phyloP scores from a whole-genome alignment of 345 rosid species.

The Theobroma cacao region DNA sequence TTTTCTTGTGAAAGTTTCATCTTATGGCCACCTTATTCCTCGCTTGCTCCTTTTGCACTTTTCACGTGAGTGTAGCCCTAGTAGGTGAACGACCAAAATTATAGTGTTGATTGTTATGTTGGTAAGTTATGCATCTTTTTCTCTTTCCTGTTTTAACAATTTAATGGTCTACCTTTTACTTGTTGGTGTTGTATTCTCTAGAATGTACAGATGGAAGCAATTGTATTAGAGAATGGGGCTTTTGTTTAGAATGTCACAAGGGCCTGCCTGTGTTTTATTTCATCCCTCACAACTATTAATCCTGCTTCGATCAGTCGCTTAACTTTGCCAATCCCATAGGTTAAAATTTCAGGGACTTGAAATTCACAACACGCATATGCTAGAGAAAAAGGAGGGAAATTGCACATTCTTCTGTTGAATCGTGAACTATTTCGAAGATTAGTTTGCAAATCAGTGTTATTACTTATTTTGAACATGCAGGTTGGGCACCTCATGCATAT shows the following conservation, averaged over 20 bases:
- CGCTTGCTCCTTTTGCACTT: too few relatives aligned
- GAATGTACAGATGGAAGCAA: too few relatives aligned
- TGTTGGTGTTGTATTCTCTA: neutral
- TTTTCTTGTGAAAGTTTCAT: too few relatives aligned
- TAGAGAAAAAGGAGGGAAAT: neutral
- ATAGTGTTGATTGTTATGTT: neutral
- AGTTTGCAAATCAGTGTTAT: neutral
- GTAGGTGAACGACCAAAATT: neutral
- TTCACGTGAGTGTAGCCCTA: neutral
- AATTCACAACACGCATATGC: neutral
- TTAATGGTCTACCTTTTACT: neutral
- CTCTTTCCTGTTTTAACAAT: neutral
- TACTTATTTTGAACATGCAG: conserved; percentile 11
- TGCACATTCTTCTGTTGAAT: too few relatives aligned
- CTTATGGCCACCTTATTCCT: too few relatives aligned
- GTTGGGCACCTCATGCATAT: conserved; percentile 64
- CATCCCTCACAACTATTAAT: neutral
- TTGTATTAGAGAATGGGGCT: neutral
- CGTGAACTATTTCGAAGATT: neutral
- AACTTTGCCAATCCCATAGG: neutral
- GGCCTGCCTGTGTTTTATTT: neutral
- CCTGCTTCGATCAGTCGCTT: neutral
- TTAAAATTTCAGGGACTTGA: neutral
- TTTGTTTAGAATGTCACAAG: neutral
- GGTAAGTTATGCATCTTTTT: neutral